Evolutionary conservation across 805 yeast genomes (phyloP), one percentile per base, ranked within the genome.

Genomic region (Wilhelminamyces savonicus): DNA sequence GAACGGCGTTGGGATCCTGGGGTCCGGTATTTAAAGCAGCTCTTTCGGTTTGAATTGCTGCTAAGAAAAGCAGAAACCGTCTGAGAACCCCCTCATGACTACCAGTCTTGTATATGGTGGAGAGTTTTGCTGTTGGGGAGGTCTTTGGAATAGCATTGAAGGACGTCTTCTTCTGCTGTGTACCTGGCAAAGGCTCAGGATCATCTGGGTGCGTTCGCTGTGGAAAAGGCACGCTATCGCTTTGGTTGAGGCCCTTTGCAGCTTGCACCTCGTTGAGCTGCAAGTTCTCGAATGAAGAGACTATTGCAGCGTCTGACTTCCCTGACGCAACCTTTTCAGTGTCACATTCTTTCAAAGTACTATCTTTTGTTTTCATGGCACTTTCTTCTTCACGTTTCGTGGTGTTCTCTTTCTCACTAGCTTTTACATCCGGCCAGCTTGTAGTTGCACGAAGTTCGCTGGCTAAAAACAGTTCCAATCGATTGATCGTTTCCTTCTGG

Each of bases 1-100:
- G 32, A 5, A 75, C 40, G 1, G 47, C 35, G 9, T 49, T 37
- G 2, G 78, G 70, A 30, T 60, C 53, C 23, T 50, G 27, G 26
- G 32, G 36, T 5, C 34, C 47, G 37, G 41, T n/a, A n/a, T 40
- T 3, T 44, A 43, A 4, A 48, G 39, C n/a, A 40, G 28, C n/a
- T 38, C 48, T 14, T 41, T 40, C 36, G 31, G 31, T 21, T 31
- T 32, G 3, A 46, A 48, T 13, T 24, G 33, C 3, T 21, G 13
- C 27, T 34, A 50, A 37, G 41, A 40, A n/a, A n/a, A n/a, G n/a
- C n/a, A n/a, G n/a, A n/a, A n/a, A n/a, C n/a, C n/a, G n/a, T n/a
- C n/a, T n/a, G n/a, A n/a, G n/a, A n/a, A n/a, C n/a, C n/a, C n/a
- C n/a, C n/a, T n/a, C n/a, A n/a, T n/a, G n/a, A n/a, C n/a, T n/a